Conservation (phyloP, 2,329 filamentous ascomycete species). For the Fusarium newnesense region DNA sequence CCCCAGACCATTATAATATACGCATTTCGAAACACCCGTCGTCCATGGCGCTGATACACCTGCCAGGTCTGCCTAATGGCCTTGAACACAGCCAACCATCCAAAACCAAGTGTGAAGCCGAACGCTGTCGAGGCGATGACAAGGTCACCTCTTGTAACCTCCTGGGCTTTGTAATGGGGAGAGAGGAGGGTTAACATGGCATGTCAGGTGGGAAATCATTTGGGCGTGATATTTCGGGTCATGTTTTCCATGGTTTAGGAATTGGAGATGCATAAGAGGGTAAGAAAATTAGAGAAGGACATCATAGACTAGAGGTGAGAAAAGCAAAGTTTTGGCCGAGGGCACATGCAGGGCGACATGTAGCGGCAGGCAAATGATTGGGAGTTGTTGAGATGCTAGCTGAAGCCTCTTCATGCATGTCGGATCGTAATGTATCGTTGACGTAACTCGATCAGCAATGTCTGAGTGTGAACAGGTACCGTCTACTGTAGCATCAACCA, state of each 20-base stretch:
- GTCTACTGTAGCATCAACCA: neutral
- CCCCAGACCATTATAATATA: conserved; percentile 62
- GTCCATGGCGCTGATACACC: conserved; percentile 48
- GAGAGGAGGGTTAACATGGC: conserved; percentile 42
- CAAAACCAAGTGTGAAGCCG: conserved; percentile 55
- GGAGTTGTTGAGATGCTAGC: conserved; percentile 10
- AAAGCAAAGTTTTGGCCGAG: neutral
- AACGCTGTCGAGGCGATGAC: conserved; percentile 47
- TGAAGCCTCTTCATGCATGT: conserved; percentile 21
- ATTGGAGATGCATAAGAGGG: neutral
- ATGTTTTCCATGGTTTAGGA: conserved; percentile 21
- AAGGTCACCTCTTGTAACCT: conserved; percentile 38
- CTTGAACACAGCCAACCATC: conserved; percentile 53
- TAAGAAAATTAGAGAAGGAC: neutral
- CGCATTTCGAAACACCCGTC: conserved; percentile 48
- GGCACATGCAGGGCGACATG: conserved; percentile 8
- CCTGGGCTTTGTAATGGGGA: conserved; percentile 32
- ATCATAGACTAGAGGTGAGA: neutral
- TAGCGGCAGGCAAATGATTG: conserved; percentile 24
- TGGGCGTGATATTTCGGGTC: conserved; percentile 1
- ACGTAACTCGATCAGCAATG: neutral
- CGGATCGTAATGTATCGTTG: neutral
- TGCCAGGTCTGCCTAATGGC: conserved; percentile 50
- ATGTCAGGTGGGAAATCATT: conserved; percentile 16
- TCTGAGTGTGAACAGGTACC: neutral